These are phyloP conservation scores for Ramularia collo-cygni DNA, from an alignment of 2,329 filamentous ascomycete species.

Conservation along the genomic window DNA sequence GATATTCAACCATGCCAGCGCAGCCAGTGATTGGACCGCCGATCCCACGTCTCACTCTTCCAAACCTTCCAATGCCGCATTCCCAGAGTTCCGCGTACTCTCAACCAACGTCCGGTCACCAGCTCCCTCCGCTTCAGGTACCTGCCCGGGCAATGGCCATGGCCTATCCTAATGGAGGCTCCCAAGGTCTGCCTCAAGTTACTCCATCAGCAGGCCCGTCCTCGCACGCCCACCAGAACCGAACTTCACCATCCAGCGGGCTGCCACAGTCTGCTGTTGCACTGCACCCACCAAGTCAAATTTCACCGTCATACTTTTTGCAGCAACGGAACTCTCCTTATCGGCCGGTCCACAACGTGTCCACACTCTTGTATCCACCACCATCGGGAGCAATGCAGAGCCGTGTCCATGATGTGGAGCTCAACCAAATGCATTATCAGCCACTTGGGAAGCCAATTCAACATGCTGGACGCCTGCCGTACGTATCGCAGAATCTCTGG, in stretches of 20 bases:
- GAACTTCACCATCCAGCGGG: slow-evolving; percentile 64
- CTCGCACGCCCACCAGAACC: slow-evolving; percentile 39
- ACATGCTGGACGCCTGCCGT: slow-evolving; percentile 39
- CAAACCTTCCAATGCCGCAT: slow-evolving; percentile 62
- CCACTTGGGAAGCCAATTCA: slow-evolving; percentile 41
- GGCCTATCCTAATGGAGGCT: slow-evolving; percentile 58
- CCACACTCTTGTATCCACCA: slow-evolving; percentile 83
- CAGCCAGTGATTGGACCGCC: slow-evolving; percentile 22
- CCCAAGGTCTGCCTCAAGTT: slow-evolving; percentile 41
- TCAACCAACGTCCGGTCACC: slow-evolving; percentile 27
- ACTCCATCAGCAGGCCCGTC: slow-evolving; percentile 16
- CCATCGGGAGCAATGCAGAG: slow-evolving; percentile 69
- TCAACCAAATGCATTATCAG: slow-evolving; percentile 47
- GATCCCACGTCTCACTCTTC: slow-evolving; percentile 56
- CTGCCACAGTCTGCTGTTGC: slow-evolving; percentile 50
- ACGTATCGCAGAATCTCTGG: slow-evolving; percentile 32
- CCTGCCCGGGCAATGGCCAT: slow-evolving; percentile 63
- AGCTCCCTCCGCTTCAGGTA: slow-evolving; percentile 56
- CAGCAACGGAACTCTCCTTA: slow-evolving; percentile 88
- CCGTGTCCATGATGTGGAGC: slow-evolving; percentile 36
- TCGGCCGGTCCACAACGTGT: slow-evolving; percentile 79
- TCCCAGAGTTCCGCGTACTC: slow-evolving; percentile 12
- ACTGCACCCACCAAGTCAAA: slow-evolving; percentile 48
- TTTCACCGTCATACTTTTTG: slow-evolving; percentile 82
- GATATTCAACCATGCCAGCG: slow-evolving; percentile 29